A percentile compares a stretch with the other conserved stretches of the same genome.
These are phyloP conservation scores for Cyclostephanos invisitatus DNA, from an alignment of 108 stramenopile genomes.

Conservation along the genomic window DNA sequence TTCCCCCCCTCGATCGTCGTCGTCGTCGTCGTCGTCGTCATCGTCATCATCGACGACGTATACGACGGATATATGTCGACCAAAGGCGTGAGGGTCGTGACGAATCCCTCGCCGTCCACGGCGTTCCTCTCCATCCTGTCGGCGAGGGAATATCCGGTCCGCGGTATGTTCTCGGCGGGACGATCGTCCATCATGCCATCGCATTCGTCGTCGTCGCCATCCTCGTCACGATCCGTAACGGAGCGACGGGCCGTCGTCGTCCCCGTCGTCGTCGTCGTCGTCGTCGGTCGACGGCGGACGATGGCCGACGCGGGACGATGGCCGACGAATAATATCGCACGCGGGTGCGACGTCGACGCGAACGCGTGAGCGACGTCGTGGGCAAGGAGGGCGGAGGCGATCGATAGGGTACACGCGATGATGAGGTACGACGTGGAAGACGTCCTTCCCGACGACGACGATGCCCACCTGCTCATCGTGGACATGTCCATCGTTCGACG, in stretches of 20 bases:
- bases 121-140: slow-evolving; percentile 31
- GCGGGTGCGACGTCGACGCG: not conserved
- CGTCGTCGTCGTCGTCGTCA: slow-evolving; percentile 2
- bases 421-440: not conserved
- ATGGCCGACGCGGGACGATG: not conserved
- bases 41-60: slow-evolving; percentile 4
- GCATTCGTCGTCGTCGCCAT: not conserved
- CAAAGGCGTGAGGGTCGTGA: slow-evolving; percentile 33
- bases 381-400: not conserved
- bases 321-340: not conserved
- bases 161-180: slow-evolving; percentile 23
- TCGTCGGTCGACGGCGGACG: not conserved
- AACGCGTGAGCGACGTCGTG: not conserved
- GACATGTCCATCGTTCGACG: too few species aligned
- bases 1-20: not conserved
- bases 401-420: not conserved
- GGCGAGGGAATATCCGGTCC: slow-evolving; percentile 37
- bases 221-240: not conserved
- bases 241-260: not conserved
- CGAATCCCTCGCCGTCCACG: slow-evolving; percentile 30
- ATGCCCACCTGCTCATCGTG: too few species aligned
- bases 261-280: not conserved
- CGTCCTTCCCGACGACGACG: not conserved
- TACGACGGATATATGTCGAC: not conserved
- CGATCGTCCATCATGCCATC: not conserved